A percentile compares a stretch with the other conserved stretches of the same genome.
Conservation (phyloP, 2,329 filamentous ascomycete genomes). For the Aspergillus spinulosporus region DNA sequence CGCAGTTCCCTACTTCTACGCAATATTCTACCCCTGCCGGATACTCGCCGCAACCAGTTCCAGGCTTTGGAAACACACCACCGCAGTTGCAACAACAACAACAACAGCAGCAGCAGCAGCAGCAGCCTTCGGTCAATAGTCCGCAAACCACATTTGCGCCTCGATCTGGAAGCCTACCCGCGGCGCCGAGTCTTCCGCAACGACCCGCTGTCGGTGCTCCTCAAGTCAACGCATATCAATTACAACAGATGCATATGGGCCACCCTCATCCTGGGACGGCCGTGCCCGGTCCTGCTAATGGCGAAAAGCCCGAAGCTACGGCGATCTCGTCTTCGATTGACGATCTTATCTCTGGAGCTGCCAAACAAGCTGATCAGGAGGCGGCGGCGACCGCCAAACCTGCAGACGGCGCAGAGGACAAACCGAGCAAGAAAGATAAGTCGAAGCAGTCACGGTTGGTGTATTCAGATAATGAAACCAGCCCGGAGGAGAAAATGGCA, state of each 20-base stretch:
- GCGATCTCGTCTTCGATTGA: constrained; percentile 49
- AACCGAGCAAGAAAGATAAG: constrained; percentile 68
- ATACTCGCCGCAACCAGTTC: constrained; percentile 36
- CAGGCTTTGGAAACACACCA: constrained; percentile 40
- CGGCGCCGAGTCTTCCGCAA: constrained; percentile 60
- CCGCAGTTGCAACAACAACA: constrained; percentile 37
- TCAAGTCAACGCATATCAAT: constrained; percentile 53
- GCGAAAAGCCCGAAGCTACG: constrained; percentile 28
- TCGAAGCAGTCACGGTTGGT: constrained; percentile 68
- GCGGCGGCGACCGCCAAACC: constrained; percentile 41
- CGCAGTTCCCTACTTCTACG: constrained; percentile 34
- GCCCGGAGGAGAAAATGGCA: constrained; percentile 89
- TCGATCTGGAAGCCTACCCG: constrained; percentile 56
- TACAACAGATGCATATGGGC: constrained; percentile 60
- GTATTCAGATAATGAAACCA: constrained; percentile 76
- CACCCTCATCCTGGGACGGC: constrained; percentile 35
- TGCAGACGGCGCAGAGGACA: constrained; percentile 55
- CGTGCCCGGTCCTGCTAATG: constrained; percentile 31
- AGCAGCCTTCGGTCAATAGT: constrained; percentile 44
- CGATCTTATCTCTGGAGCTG: constrained; percentile 53
- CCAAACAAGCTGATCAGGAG: constrained; percentile 45
- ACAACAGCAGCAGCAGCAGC: constrained; percentile 12
- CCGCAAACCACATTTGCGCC: constrained; percentile 46
- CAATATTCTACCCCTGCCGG: constrained; percentile 33
- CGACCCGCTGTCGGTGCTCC: constrained; percentile 60